Evolutionary conservation across 352 stramenopile genomes (phyloP).

Genomic region (Blastocystis sp.): DNA sequence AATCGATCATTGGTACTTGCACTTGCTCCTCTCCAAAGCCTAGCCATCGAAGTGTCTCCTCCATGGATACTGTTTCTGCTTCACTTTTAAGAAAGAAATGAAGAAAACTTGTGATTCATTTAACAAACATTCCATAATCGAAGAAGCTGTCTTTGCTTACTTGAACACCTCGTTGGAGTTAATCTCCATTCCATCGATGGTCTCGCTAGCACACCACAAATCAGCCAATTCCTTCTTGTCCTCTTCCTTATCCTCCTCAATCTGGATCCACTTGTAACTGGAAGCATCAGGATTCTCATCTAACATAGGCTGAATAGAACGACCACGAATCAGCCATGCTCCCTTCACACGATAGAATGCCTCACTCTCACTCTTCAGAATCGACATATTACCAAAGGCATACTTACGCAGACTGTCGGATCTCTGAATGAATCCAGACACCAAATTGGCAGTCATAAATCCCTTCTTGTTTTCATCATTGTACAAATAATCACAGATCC

Average conservation of each 20-base stretch:
- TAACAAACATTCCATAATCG: conserved; percentile 15
- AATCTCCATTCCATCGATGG: conserved; percentile 78
- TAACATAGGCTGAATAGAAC: conserved; percentile 77
- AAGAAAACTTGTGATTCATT: too few relatives aligned
- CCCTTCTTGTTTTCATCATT: conserved; percentile 82
- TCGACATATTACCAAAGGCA: conserved; percentile 75
- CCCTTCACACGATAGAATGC: conserved; percentile 78
- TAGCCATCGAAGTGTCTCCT: neutral
- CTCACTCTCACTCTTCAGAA: conserved; percentile 67
- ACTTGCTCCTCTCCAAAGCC: conserved; percentile 21
- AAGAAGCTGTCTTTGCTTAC: conserved; percentile 70
- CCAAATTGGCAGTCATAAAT: conserved; percentile 85
- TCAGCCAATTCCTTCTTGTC: conserved; percentile 75
- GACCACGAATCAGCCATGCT: conserved; percentile 80
- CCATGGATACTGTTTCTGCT: neutral
- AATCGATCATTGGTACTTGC: neutral
- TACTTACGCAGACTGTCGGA: conserved; percentile 83
- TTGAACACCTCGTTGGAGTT: conserved; percentile 86
- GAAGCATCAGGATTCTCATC: conserved; percentile 82
- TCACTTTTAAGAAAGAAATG: neutral
- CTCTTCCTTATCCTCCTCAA: conserved; percentile 71
- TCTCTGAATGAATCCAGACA: conserved; percentile 82
- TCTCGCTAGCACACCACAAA: conserved; percentile 79
- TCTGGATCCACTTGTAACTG: conserved; percentile 82
- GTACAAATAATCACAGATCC: conserved; percentile 84